Conservation (phyloP, 352 stramenopile genomes). For the Pythium apleroticum region DNA sequence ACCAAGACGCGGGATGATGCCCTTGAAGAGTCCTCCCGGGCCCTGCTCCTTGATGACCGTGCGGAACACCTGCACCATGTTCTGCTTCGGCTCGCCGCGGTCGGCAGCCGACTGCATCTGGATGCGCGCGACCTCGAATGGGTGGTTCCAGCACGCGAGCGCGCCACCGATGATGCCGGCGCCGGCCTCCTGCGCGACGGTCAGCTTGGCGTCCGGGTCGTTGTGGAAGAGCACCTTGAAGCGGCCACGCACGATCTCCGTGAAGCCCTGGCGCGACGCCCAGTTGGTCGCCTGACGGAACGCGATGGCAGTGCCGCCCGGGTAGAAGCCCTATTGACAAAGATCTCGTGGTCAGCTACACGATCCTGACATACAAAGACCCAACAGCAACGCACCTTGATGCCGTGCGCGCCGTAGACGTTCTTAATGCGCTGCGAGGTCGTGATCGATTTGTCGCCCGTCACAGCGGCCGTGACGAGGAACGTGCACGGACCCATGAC, state of each 20-base stretch:
- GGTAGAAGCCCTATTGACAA: slow-evolving; percentile 77
- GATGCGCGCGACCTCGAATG: slow-evolving; percentile 91
- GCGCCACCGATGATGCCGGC: slow-evolving; percentile 86
- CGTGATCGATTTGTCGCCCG: slow-evolving; percentile 87
- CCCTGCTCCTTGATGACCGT: slow-evolving; percentile 86
- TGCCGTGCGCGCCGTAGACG: slow-evolving; percentile 79
- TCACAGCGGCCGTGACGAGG: slow-evolving; percentile 89
- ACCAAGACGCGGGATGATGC: slow-evolving; percentile 84
- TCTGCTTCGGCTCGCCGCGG: slow-evolving; percentile 87
- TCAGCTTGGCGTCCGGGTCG: slow-evolving; percentile 86
- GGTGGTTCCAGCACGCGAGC: slow-evolving; percentile 91
- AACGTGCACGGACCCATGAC: slow-evolving; percentile 92
- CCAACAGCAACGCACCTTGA: slow-evolving; percentile 44
- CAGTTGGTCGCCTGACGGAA: slow-evolving; percentile 92
- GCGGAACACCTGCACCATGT: slow-evolving; percentile 90
- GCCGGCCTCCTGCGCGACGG: slow-evolving; percentile 82
- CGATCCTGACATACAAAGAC: neutral
- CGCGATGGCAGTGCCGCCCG: slow-evolving; percentile 86
- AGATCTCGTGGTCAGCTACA: neutral
- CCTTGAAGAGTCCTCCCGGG: slow-evolving; percentile 86
- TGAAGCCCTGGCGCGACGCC: slow-evolving; percentile 90
- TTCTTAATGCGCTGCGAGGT: slow-evolving; percentile 81
- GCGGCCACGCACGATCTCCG: slow-evolving; percentile 80
- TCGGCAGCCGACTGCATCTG: slow-evolving; percentile 91
- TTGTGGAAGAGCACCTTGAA: slow-evolving; percentile 88